These are phyloP conservation scores for Parmelia sp. DNA, from an alignment of 495 filamentous ascomycete genomes.

Conservation along the genomic window DNA sequence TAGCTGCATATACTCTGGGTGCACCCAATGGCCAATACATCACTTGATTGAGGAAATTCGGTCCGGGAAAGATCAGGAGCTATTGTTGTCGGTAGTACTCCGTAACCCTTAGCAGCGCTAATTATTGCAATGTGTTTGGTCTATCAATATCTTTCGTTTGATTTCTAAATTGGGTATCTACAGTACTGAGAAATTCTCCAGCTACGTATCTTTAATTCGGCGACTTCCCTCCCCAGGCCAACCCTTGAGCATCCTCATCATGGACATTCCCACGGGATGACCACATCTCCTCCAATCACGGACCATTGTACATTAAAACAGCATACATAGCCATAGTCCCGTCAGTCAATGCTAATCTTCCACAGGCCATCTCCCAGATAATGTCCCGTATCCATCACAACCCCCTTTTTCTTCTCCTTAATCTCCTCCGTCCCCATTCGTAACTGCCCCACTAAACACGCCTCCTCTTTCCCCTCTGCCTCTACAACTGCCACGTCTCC, in stretches of 20 bases:
- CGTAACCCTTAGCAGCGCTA: slow-evolving; percentile 3
- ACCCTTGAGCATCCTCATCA: neutral
- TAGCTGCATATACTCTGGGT: slow-evolving; percentile 80
- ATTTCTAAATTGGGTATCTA: neutral
- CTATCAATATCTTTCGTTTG: too few species aligned
- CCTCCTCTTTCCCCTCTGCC: slow-evolving; percentile 90
- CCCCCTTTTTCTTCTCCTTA: slow-evolving; percentile 85
- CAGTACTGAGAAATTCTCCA: neutral
- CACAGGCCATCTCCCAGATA: slow-evolving; percentile 93
- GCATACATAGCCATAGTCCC: neutral
- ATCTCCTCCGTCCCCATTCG: slow-evolving; percentile 87
- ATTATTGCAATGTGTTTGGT: neutral
- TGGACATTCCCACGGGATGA: neutral
- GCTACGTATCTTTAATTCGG: neutral
- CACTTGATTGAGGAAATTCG: slow-evolving; percentile 34
- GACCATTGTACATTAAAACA: neutral
- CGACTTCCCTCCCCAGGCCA: neutral
- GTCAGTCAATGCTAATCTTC: slow-evolving; percentile 65
- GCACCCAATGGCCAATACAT: slow-evolving; percentile 99
- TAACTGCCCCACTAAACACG: slow-evolving; percentile 79
- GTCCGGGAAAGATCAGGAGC: neutral
- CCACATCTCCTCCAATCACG: neutral
- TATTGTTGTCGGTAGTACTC: neutral
- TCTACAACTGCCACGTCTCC: slow-evolving; percentile 79
- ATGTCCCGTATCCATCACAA: slow-evolving; percentile 87